These are phyloP conservation scores for Epichloe sibirici DNA, from an alignment of 2,329 filamentous ascomycete genomes.

Conservation along the genomic window DNA sequence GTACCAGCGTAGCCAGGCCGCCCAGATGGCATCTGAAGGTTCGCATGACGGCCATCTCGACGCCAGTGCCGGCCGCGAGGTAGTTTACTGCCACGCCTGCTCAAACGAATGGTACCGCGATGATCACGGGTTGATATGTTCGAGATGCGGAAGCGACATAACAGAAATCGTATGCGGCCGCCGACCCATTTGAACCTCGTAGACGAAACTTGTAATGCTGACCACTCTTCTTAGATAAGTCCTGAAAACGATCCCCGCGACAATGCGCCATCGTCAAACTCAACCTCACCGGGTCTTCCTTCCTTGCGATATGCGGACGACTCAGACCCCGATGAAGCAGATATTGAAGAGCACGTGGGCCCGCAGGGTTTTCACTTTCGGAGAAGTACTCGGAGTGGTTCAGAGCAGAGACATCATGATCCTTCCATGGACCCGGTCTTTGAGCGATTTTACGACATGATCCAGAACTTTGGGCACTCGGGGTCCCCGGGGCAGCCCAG, in stretches of 20 bases:
- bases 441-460: conserved; percentile 31
- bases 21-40: conserved; percentile 25
- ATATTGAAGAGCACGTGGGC: conserved; percentile 42
- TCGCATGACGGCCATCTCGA: conserved; percentile 31
- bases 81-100: conserved; percentile 81
- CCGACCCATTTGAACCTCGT: too few species aligned
- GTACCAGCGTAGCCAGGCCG: conserved; percentile 33
- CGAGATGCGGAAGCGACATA: conserved; percentile 64
- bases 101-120: conserved; percentile 68
- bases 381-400: conserved; percentile 21
- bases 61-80: conserved; percentile 44
- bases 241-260: conserved; percentile 51
- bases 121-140: conserved; percentile 57
- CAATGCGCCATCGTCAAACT: conserved; percentile 16
- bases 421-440: conserved; percentile 25
- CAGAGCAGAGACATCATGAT: conserved; percentile 17
- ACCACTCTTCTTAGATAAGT: conserved; percentile 30
- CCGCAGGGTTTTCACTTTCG: conserved; percentile 29
- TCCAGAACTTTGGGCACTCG: conserved; percentile 23
- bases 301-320: conserved; percentile 24
- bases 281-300: conserved; percentile 18
- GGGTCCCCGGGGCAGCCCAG: neutral
- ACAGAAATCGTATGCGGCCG: conserved; percentile 65
- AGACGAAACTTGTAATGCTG: conserved; percentile 5
- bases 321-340: conserved; percentile 46